phyloP scores from a whole-genome alignment of 2,329 filamentous ascomycete species.

The Westerdykella sp. region DNA sequence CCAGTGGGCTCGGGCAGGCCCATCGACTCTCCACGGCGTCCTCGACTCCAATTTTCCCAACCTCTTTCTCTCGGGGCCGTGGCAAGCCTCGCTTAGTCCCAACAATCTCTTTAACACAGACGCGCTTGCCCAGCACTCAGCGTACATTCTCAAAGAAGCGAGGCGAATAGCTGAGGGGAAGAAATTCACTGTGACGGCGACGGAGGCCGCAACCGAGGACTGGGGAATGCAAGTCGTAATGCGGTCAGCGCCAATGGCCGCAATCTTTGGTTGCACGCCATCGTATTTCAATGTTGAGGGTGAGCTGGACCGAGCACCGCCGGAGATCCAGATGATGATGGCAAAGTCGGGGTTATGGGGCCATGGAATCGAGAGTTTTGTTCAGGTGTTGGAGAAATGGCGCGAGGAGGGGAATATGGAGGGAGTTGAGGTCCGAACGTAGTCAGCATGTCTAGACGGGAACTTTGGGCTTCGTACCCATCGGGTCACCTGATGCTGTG shows the following conservation, averaged over 20 bases:
- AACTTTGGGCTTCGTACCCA: too few species aligned
- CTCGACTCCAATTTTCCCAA: slow-evolving; percentile 14
- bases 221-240: slow-evolving; percentile 14
- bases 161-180: slow-evolving; percentile 3
- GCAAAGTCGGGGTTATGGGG: not conserved
- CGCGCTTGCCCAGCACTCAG: slow-evolving; percentile 9
- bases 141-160: slow-evolving; percentile 11
- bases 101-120: slow-evolving; percentile 11
- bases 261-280: slow-evolving; percentile 11
- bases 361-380: not conserved
- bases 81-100: slow-evolving; percentile 10
- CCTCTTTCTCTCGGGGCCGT: slow-evolving; percentile 14
- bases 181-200: slow-evolving; percentile 8
- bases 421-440: not conserved
- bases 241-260: slow-evolving; percentile 7
- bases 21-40: slow-evolving; percentile 41
- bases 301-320: not conserved
- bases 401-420: not conserved
- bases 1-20: slow-evolving; percentile 38
- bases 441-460: too few species aligned
- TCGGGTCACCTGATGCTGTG: too few species aligned
- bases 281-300: slow-evolving; percentile 1
- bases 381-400: not conserved
- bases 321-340: not conserved
- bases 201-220: slow-evolving; percentile 7